phyloP scores from a whole-genome alignment of 2,329 filamentous ascomycete genomes.

The Dothideomycetes sp. region DNA sequence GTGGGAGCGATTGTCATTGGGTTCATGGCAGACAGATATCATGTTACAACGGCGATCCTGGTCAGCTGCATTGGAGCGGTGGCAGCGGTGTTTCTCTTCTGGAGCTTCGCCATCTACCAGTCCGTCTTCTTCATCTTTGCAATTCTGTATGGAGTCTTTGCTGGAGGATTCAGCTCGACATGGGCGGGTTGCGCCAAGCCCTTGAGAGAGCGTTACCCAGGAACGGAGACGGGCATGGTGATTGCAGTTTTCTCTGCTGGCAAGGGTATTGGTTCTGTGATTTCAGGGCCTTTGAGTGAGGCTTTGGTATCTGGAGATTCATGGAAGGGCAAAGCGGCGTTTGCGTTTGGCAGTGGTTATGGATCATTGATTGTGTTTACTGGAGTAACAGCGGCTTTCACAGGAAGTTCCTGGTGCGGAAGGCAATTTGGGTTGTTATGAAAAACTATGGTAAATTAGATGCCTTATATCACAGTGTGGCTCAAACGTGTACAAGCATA shows the following conservation, averaged over 20 bases:
- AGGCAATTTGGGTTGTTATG: constrained; percentile 11
- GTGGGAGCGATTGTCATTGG: constrained; percentile 29
- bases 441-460: too few species aligned
- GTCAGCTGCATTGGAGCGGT: constrained; percentile 26
- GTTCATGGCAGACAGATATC: constrained; percentile 25
- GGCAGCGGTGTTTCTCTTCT: constrained; percentile 30
- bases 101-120: constrained; percentile 33
- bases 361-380: constrained; percentile 32
- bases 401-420: constrained; percentile 14
- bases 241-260: constrained; percentile 38
- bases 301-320: constrained; percentile 26
- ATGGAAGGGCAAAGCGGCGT: constrained; percentile 24
- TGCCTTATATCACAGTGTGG: too few species aligned
- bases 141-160: constrained; percentile 31
- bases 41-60: constrained; percentile 27
- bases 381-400: constrained; percentile 27
- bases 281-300: constrained; percentile 41
- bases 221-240: constrained; percentile 35
- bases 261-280: constrained; percentile 40
- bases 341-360: constrained; percentile 33
- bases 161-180: constrained; percentile 27
- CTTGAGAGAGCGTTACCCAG: constrained; percentile 11
- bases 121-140: constrained; percentile 31
- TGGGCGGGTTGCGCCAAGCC: constrained; percentile 20
- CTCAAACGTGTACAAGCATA: too few species aligned